phyloP scores from a whole-genome alignment of 768 basidiomycete genomes.

The Podaxis mareebaensis region DNA sequence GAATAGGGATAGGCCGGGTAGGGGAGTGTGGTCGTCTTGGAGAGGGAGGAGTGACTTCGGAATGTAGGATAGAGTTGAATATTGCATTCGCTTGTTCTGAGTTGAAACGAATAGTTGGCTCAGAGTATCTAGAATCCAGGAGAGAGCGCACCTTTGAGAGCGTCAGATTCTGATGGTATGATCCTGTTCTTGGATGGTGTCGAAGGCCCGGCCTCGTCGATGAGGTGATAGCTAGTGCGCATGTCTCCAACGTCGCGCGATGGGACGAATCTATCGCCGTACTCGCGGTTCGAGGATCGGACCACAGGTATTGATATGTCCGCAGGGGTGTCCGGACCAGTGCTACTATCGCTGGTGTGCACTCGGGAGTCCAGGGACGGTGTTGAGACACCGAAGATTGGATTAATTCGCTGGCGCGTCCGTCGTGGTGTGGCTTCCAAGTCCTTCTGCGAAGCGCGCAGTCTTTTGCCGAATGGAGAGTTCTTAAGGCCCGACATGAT shows the following conservation, averaged over 20 bases:
- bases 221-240: conserved; percentile 66
- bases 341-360: conserved; percentile 54
- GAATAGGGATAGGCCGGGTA: conserved; percentile 42
- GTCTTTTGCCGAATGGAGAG: conserved; percentile 80
- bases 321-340: conserved; percentile 44
- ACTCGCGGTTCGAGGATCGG: conserved; percentile 31
- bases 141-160: conserved; percentile 60
- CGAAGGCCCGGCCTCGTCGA: conserved; percentile 54
- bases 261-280: conserved; percentile 71
- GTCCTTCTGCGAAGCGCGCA: conserved; percentile 71
- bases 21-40: conserved; percentile 66
- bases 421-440: conserved; percentile 46
- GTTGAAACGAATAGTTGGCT: conserved; percentile 4
- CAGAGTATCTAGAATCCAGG: background rate
- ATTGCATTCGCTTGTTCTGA: conserved; percentile 84
- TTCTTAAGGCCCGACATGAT: conserved; percentile 78
- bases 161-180: conserved; percentile 71
- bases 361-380: conserved; percentile 58
- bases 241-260: conserved; percentile 63
- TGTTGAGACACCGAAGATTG: conserved; percentile 56
- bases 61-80: conserved; percentile 75
- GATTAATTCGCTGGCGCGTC: conserved; percentile 27
- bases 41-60: conserved; percentile 74
- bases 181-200: conserved; percentile 64
- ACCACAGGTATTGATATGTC: conserved; percentile 21